Conservation (phyloP, 2,329 filamentous ascomycete genomes). For the Apiospora marii region DNA sequence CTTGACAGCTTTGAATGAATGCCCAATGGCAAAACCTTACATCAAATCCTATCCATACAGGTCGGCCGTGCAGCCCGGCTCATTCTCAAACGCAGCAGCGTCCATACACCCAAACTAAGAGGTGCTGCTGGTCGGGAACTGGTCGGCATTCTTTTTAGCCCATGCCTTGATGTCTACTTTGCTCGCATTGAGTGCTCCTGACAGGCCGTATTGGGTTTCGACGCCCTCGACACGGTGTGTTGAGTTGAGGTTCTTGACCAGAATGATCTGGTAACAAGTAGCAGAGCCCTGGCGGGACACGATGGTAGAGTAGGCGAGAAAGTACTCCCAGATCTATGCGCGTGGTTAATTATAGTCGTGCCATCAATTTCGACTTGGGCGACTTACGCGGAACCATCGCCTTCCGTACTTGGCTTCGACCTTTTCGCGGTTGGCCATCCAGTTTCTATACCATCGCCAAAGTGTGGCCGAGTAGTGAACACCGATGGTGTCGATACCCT, state of each 20-base stretch:
- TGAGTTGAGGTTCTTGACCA: slow-evolving; percentile 85
- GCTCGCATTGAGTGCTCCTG: slow-evolving; percentile 61
- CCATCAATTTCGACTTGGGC: background rate
- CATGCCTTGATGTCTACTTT: slow-evolving; percentile 43
- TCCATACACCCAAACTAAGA: slow-evolving; percentile 29
- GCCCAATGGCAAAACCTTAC: background rate
- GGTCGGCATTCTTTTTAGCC: slow-evolving; percentile 45
- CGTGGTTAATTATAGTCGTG: background rate
- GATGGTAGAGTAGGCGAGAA: slow-evolving; percentile 80
- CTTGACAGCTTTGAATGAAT: background rate
- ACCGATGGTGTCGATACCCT: slow-evolving; percentile 90
- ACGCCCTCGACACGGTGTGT: slow-evolving; percentile 80
- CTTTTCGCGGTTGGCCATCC: slow-evolving; percentile 92
- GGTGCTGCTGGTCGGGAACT: slow-evolving; percentile 42
- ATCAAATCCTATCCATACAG: background rate
- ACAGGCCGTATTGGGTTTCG: slow-evolving; percentile 68
- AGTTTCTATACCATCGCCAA: slow-evolving; percentile 97
- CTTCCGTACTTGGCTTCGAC: slow-evolving; percentile 94
- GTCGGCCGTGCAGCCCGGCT: slow-evolving; percentile 3
- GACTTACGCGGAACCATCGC: slow-evolving; percentile 89
- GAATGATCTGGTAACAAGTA: slow-evolving; percentile 79
- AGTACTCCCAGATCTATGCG: slow-evolving; percentile 75
- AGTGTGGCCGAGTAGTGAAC: slow-evolving; percentile 97
- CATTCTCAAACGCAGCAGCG: slow-evolving; percentile 14
- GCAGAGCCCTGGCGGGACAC: slow-evolving; percentile 77